Base-by-base conservation (phyloP, 2,329 filamentous ascomycete species). In the Cladophialophora chaetospira region DNA sequence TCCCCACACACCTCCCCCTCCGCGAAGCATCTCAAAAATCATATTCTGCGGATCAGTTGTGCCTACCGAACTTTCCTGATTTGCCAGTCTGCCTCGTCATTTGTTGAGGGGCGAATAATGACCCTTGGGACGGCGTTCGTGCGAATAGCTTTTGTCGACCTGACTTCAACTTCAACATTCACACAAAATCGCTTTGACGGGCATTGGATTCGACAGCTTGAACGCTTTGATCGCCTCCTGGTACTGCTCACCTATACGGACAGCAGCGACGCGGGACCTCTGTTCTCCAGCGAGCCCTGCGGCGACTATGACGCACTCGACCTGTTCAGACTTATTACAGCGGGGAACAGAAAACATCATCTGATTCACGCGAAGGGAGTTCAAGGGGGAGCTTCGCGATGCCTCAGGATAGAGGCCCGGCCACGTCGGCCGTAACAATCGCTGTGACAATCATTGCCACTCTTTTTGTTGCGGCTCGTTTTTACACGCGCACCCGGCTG, bases 401-500 rank as follows among this genome's bases (percentile, higher is more conserved):
- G 65, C 58, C 60, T 11, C 51, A 21, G n/a, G 57, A 62, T 38
- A 71, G 73, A 62, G 69, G 68, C 52, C 68, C 69, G 31, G 66
- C 66, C 28, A 75, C 75, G 3, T 68, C 76, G 55, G 72, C 70
- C 23, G 75, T 77, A 49, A 76, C 75, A 10, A 70, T 77, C 43
- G 65, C 71, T 51, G 64, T 77, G 49, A 80, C 92, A 60, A 80
- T 81, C 19, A 71, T 92, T 50, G 85, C 89, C 49, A 87, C 87
- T 35, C 68, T 88, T 53, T 93, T 96, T 69, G 89, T 96, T 64
- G 78, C 79, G 38, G 81, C 89, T 31, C 85, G 92, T 53, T 78
- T 96, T 64, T 74, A 89, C 38, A 91, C 88, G 58, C 83, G 91
- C 25, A 79, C 83, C 47, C 83, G 81, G 44, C 86, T 97, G 47